A percentile compares a stretch with the other conserved stretches of the same genome.
Evolutionary conservation across 2,329 filamentous ascomycete genomes (phyloP).

Genomic region (Fusarium chlamydosporum): DNA sequence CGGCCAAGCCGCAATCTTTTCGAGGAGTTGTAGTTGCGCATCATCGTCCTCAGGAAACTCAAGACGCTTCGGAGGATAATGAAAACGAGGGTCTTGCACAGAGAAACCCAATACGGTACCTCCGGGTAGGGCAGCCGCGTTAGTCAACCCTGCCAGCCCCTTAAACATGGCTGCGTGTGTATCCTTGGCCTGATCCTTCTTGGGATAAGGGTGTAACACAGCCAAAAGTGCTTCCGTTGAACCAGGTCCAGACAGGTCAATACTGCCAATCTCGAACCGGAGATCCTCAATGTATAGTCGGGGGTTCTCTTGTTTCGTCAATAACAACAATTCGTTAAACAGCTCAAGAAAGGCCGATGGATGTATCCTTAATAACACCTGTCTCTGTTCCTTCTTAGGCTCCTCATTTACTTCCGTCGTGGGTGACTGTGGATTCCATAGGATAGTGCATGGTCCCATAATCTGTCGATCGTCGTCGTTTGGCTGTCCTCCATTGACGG

Average conservation of each 20-base stretch:
- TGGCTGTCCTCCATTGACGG: conserved; percentile 62
- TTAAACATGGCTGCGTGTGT: conserved; percentile 65
- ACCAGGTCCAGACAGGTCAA: conserved; percentile 74
- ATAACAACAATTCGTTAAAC: conserved; percentile 73
- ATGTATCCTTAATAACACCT: conserved; percentile 81
- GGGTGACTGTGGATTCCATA: conserved; percentile 75
- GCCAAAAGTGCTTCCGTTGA: conserved; percentile 83
- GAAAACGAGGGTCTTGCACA: conserved; percentile 83
- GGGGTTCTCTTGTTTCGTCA: conserved; percentile 72
- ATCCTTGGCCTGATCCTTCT: conserved; percentile 47
- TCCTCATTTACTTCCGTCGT: conserved; percentile 47
- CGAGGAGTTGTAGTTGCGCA: conserved; percentile 63
- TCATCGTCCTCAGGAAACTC: conserved; percentile 58
- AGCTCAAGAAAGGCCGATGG: conserved; percentile 82
- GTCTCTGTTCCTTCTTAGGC: conserved; percentile 53
- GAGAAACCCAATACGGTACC: conserved; percentile 80
- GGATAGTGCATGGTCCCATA: conserved; percentile 79
- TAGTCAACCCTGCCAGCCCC: conserved; percentile 71
- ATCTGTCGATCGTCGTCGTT: conserved; percentile 57
- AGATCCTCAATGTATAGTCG: conserved; percentile 76
- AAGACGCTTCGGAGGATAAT: conserved; percentile 76
- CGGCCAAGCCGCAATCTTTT: conserved; percentile 77
- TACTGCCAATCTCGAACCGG: conserved; percentile 75
- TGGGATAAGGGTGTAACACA: conserved; percentile 70
- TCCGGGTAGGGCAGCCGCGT: conserved; percentile 76